These are phyloP conservation scores for Nannochloropsis salina DNA, from an alignment of 108 stramenopile species.

Conservation along the genomic window DNA sequence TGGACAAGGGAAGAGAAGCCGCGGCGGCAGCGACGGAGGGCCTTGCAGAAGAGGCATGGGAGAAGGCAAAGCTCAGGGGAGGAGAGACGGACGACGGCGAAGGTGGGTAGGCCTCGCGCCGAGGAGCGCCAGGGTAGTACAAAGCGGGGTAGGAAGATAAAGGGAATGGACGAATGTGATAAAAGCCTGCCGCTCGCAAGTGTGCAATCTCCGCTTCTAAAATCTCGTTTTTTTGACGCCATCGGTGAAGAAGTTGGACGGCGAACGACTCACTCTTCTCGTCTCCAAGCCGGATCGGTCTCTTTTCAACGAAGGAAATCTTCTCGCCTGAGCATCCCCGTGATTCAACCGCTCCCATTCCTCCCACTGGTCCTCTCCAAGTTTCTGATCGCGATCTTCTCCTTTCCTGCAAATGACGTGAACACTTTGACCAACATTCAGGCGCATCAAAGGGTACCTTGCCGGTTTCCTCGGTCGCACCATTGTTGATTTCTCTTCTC, in stretches of 20 bases:
- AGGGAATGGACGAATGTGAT: neutral
- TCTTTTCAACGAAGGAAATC: no score
- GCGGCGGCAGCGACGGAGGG: no score
- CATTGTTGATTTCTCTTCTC: neutral
- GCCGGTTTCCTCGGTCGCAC: no score
- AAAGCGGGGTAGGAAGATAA: neutral
- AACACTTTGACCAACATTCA: slow-evolving; percentile 18
- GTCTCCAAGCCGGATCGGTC: no score
- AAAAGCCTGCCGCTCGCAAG: neutral
- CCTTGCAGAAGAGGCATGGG: no score
- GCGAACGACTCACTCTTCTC: neutral
- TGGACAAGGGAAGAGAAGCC: no score
- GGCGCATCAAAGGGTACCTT: neutral
- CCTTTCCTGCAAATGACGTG: neutral
- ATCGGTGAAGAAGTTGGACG: neutral
- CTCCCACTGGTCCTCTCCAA: no score
- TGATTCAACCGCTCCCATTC: no score
- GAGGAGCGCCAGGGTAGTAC: neutral
- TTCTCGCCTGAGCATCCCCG: no score
- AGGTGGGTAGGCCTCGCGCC: no score
- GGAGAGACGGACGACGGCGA: no score
- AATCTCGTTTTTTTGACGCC: neutral
- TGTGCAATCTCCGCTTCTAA: neutral
- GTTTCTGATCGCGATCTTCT: neutral
- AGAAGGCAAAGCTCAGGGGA: no score